Percentiles rank a stretch among this genome's conserved stretches.
phyloP scores from a whole-genome alignment of 257 asterid genomes.

The Striga asiatica region DNA sequence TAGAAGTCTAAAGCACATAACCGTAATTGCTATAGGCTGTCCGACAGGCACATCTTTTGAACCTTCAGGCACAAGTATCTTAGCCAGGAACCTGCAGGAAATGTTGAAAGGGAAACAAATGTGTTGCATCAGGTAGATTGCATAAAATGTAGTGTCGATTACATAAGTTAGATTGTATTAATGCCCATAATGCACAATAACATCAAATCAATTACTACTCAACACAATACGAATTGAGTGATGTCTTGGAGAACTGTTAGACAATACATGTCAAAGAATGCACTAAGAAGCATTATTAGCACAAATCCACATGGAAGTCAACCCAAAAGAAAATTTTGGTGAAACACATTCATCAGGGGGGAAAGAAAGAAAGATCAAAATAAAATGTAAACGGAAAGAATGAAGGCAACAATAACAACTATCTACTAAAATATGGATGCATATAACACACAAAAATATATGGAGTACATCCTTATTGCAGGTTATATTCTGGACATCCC shows the following conservation, averaged over 20 bases:
- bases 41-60: slow-evolving; percentile 97
- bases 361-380: neutral
- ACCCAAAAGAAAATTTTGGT: neutral
- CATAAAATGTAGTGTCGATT: neutral
- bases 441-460: neutral
- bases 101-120: slow-evolving; percentile 11
- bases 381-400: neutral
- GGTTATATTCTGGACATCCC: neutral
- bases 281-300: slow-evolving; percentile 3
- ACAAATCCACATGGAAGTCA: neutral
- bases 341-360: neutral
- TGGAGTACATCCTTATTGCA: neutral
- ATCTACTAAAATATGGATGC: neutral
- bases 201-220: slow-evolving; percentile 7
- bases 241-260: neutral
- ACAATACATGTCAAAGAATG: neutral
- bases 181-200: slow-evolving; percentile 2
- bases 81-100: slow-evolving; percentile 72
- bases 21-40: slow-evolving; percentile 93
- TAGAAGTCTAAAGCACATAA: slow-evolving; percentile 29
- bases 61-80: slow-evolving; percentile 93
- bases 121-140: neutral
- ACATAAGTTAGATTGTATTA: neutral
- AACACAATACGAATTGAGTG: slow-evolving; percentile 7
- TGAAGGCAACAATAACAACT: neutral